Base-by-base conservation (phyloP, 768 basidiomycete species). In the Lactifluus piperatus region DNA sequence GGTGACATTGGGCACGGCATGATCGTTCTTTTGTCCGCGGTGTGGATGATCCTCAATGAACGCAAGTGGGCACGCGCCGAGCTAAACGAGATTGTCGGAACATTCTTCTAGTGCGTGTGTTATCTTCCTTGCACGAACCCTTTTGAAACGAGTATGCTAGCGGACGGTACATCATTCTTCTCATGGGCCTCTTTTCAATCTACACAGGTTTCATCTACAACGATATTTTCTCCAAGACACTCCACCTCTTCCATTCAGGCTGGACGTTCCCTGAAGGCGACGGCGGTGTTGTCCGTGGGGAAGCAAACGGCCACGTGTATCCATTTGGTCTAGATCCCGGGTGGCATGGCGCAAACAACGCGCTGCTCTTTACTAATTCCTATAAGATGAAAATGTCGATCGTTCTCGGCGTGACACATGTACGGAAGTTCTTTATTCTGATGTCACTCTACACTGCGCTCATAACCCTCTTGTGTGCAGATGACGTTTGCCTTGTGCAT, bases 381-480 rank as follows among this genome's bases (percentile, higher is more conserved):
- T 95, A 95, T 78, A 99, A 98, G 84, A 99, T 99, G 97, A 98
- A 99, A 77, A 93, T 98, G 92, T 90, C 92, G 22, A 86, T 99
- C 68, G 83, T 98, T 36, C 73, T 99, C 54, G 97, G 97, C 71
- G 94, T 99, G 64, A 88, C 89, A 60, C 95, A 99, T 72, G 95
- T 97, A 75, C 66, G 85, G 74, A 51, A 49, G 18, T 47, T 48
- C 37, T 32, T 34, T n/a, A 30, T 56, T 20, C 50, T 22, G 41
- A 39, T n/a, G 44, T 54, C n/a, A n/a, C n/a, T n/a, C n/a, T 54
- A 36, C n/a, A 1, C 27, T 11, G 22, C 11, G 24, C 36, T 51
- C 46, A n/a, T 20, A 56, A 22, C 30, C 9, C n/a, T 5, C 32
- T 3, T 2, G 51, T 18, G 26, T 51, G 18, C 64, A 99, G 95